phyloP scores from a whole-genome alignment of 2,329 filamentous ascomycete genomes.

The Fonsecaea monophora region DNA sequence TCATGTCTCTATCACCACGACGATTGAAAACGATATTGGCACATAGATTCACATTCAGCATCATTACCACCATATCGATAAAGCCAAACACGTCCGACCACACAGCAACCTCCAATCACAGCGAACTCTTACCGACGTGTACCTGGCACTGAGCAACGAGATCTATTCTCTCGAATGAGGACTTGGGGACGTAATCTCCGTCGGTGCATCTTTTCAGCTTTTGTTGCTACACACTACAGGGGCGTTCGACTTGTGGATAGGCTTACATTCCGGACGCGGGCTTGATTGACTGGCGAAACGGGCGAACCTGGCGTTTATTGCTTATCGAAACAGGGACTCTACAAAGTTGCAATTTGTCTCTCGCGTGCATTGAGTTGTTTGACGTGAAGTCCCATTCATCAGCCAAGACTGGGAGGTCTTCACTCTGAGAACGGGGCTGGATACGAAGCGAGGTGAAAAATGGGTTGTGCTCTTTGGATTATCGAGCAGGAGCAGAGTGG shows the following conservation, averaged over 20 bases:
- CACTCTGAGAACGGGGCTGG: not conserved
- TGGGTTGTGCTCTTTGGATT: slow-evolving; percentile 24
- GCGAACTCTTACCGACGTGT: slow-evolving; percentile 15
- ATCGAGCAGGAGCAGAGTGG: slow-evolving; percentile 7
- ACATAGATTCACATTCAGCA: slow-evolving; percentile 34
- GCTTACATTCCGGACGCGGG: not conserved
- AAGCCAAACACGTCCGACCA: slow-evolving; percentile 4
- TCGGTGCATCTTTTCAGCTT: slow-evolving; percentile 19
- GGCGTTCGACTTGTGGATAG: slow-evolving; percentile 25
- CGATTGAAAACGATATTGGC: slow-evolving; percentile 32
- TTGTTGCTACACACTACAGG: slow-evolving; percentile 17
- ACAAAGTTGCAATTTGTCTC: slow-evolving; percentile 16
- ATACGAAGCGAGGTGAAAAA: slow-evolving; percentile 12
- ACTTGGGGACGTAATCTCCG: slow-evolving; percentile 15
- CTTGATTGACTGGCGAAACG: slow-evolving; percentile 18
- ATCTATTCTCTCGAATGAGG: slow-evolving; percentile 14
- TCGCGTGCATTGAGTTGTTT: slow-evolving; percentile 20
- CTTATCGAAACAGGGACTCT: not conserved
- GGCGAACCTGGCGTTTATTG: slow-evolving; percentile 17
- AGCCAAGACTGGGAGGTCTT: not conserved
- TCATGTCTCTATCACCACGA: slow-evolving; percentile 31
- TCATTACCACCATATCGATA: slow-evolving; percentile 34
- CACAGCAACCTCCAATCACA: slow-evolving; percentile 19
- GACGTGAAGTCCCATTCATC: not conserved
- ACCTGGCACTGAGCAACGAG: slow-evolving; percentile 12